phyloP scores from a whole-genome alignment of 179 eudicot species.

The Sideroxylon spinosum region DNA sequence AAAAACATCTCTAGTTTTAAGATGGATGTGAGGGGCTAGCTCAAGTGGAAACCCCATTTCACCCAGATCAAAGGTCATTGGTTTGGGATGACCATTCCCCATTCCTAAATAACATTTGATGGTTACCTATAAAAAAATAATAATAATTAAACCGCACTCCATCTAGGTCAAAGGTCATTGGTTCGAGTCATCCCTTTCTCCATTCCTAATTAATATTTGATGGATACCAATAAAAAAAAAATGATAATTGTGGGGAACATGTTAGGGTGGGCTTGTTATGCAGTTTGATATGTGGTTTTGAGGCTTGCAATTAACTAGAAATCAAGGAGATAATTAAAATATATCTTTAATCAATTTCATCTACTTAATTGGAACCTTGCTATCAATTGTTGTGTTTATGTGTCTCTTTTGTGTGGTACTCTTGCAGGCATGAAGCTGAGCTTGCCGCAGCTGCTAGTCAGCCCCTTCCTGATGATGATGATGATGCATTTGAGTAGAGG shows the following conservation, averaged over 20 bases:
- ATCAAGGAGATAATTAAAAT: not conserved
- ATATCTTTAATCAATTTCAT: not conserved
- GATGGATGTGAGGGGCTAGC: too few relatives aligned
- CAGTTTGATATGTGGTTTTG: not conserved
- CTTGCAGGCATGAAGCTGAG: conserved; percentile 24
- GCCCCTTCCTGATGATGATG: conserved; percentile 20
- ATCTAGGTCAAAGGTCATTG: too few relatives aligned
- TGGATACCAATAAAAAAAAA: too few relatives aligned
- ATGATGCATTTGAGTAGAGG: conserved; percentile 19
- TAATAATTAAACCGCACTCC: not conserved
- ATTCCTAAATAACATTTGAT: too few relatives aligned
- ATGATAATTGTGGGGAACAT: not conserved
- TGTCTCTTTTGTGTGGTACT: not conserved
- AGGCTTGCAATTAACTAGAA: not conserved
- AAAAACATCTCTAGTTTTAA: too few relatives aligned
- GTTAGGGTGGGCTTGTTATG: not conserved
- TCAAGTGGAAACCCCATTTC: too few relatives aligned
- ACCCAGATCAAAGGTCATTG: too few relatives aligned
- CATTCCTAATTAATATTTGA: too few relatives aligned
- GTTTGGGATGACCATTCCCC: too few relatives aligned
- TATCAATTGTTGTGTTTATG: not conserved
- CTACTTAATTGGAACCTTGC: not conserved
- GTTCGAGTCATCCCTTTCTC: too few relatives aligned
- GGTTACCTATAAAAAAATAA: too few relatives aligned
- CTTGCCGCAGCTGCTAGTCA: conserved; percentile 22